Conservation (phyloP, 2,329 filamentous ascomycete species). For the Colletotrichum trifolii region DNA sequence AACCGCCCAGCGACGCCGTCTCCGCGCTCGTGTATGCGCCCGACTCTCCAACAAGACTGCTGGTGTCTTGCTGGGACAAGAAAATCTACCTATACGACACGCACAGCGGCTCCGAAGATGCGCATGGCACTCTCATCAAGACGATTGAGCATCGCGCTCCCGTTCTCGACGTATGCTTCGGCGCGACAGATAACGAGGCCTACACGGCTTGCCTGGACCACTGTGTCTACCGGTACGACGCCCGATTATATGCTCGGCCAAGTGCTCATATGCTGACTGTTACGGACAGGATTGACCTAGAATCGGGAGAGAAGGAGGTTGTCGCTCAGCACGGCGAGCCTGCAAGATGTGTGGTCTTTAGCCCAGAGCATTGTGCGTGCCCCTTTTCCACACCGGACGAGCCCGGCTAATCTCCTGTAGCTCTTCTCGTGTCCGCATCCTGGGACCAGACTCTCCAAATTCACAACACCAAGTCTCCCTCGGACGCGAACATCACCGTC, state of each 20-base stretch:
- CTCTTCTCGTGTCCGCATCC: slow-evolving; percentile 86
- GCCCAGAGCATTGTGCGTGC: slow-evolving; percentile 72
- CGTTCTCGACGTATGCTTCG: slow-evolving; percentile 92
- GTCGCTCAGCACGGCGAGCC: slow-evolving; percentile 83
- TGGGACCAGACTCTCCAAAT: slow-evolving; percentile 95
- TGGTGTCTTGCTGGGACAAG: slow-evolving; percentile 96
- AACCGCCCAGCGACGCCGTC: slow-evolving; percentile 87
- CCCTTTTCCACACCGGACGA: neutral
- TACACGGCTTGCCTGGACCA: slow-evolving; percentile 90
- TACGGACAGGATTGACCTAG: slow-evolving; percentile 69
- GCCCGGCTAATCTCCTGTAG: slow-evolving; percentile 47
- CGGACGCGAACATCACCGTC: slow-evolving; percentile 70
- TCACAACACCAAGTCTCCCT: slow-evolving; percentile 71
- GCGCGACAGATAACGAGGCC: slow-evolving; percentile 81
- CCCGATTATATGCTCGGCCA: too few relatives aligned
- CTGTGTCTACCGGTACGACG: slow-evolving; percentile 77
- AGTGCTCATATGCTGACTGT: neutral
- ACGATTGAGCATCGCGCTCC: slow-evolving; percentile 86
- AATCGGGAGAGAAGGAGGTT: slow-evolving; percentile 76
- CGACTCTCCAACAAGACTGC: slow-evolving; percentile 75
- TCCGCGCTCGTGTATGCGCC: slow-evolving; percentile 89
- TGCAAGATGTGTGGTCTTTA: slow-evolving; percentile 87
- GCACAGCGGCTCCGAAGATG: slow-evolving; percentile 63
- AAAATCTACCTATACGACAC: slow-evolving; percentile 91
- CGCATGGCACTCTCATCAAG: slow-evolving; percentile 71